phyloP scores from a whole-genome alignment of 2,329 filamentous ascomycete genomes.

The Aspergillus bombycis region DNA sequence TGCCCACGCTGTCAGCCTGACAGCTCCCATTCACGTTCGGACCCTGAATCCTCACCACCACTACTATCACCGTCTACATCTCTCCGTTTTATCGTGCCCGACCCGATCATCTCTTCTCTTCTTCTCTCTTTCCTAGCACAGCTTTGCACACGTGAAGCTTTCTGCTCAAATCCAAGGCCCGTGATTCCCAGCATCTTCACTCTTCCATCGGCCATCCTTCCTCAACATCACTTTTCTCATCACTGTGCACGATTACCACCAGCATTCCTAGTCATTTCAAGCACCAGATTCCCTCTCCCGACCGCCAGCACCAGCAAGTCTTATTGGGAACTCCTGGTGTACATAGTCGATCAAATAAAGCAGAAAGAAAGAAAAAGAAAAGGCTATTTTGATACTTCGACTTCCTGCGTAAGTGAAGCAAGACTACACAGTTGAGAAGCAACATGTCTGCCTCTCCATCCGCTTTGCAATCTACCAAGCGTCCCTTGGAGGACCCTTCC shows the following conservation, averaged over 20 bases:
- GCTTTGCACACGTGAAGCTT: conserved; percentile 26
- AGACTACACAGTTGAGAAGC: conserved; percentile 30
- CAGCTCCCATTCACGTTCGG: conserved; percentile 25
- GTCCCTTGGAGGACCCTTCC: conserved; percentile 93
- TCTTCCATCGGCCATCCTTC: conserved; percentile 35
- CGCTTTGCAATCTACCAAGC: conserved; percentile 66
- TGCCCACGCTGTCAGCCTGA: conserved; percentile 23
- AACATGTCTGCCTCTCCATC: conserved; percentile 72
- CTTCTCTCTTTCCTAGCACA: conserved; percentile 24
- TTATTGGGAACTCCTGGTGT: conserved; percentile 89
- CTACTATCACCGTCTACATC: conserved; percentile 26
- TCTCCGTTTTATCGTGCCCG: conserved; percentile 27
- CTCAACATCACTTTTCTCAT: conserved; percentile 39
- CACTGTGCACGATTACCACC: conserved; percentile 34
- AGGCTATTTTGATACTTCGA: conserved; percentile 49
- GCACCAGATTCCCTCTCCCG: conserved; percentile 45
- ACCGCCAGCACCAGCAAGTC: conserved; percentile 79
- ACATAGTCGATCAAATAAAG: conserved; percentile 63
- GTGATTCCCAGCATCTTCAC: conserved; percentile 32
- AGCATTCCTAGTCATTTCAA: conserved; percentile 33
- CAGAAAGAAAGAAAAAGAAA: conserved; percentile 56
- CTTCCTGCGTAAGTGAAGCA: conserved; percentile 48
- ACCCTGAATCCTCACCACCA: conserved; percentile 24
- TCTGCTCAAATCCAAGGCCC: conserved; percentile 26
- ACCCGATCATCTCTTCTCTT: conserved; percentile 25